A percentile compares a stretch with the other conserved stretches of the same genome.
Conservation (phyloP, 2,329 filamentous ascomycete species). For the Xylaria sp. region DNA sequence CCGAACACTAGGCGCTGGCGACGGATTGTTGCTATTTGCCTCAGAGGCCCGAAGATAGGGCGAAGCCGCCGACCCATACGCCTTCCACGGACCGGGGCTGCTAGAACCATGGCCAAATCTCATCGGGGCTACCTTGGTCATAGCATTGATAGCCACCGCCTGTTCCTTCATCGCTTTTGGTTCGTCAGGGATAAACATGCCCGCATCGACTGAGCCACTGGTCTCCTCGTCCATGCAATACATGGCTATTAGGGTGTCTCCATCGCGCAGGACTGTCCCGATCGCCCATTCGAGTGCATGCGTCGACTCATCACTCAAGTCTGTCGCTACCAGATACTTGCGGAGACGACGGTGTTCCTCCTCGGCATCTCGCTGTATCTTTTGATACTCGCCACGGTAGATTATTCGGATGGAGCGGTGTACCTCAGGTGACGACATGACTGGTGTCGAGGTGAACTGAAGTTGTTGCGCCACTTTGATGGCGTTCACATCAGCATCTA, state of each 20-base stretch:
- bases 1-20: slow-evolving; percentile 52
- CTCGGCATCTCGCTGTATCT: slow-evolving; percentile 76
- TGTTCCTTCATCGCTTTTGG: slow-evolving; percentile 76
- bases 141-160: slow-evolving; percentile 68
- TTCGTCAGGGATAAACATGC: slow-evolving; percentile 69
- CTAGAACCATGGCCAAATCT: slow-evolving; percentile 37
- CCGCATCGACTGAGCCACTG: slow-evolving; percentile 53
- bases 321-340: slow-evolving; percentile 94
- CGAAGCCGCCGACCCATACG: slow-evolving; percentile 35
- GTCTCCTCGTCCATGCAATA: slow-evolving; percentile 92
- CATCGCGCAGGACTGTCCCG: slow-evolving; percentile 89
- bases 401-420: slow-evolving; percentile 88
- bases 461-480: slow-evolving; percentile 88
- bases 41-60: slow-evolving; percentile 43
- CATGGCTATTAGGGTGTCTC: slow-evolving; percentile 89
- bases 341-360: slow-evolving; percentile 77
- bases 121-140: slow-evolving; percentile 46
- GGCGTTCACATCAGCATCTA: slow-evolving; percentile 81
- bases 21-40: slow-evolving; percentile 41
- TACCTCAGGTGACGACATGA: slow-evolving; percentile 73
- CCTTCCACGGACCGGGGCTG: slow-evolving; percentile 33
- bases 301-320: slow-evolving; percentile 90
- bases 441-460: slow-evolving; percentile 76
- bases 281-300: slow-evolving; percentile 98
- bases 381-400: slow-evolving; percentile 81